A percentile compares a stretch with the other conserved stretches of the same genome.
These are phyloP conservation scores for Stephanodiscus triporus DNA, from an alignment of 108 stramenopile genomes.

Conservation along the genomic window DNA sequence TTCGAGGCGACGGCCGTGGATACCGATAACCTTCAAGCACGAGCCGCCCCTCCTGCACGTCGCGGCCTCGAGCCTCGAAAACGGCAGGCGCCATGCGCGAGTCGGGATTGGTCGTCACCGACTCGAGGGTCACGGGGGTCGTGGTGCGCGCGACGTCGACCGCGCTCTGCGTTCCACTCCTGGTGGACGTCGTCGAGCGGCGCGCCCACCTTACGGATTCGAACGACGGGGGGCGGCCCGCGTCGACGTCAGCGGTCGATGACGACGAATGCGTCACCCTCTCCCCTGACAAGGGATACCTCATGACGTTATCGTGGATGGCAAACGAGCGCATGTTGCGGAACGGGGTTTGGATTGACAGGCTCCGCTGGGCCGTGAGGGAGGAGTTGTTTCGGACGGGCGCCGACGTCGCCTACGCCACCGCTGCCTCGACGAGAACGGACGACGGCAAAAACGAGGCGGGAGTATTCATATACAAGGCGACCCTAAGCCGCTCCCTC, in stretches of 20 bases:
- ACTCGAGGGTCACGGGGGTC: conserved; percentile 56
- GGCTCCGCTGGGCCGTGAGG: conserved; percentile 50
- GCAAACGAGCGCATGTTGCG: conserved; percentile 64
- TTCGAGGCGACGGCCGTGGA: not conserved
- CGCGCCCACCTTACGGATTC: no score
- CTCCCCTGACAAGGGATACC: conserved; percentile 43
- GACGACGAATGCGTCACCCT: not conserved
- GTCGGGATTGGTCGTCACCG: conserved; percentile 76
- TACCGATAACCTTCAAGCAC: conserved; percentile 62
- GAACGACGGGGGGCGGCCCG: not conserved
- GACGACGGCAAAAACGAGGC: not conserved
- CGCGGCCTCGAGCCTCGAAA: conserved; percentile 59
- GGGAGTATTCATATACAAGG: conserved; percentile 11
- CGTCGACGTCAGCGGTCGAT: no score
- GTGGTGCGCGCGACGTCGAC: no score
- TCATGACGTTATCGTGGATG: conserved; percentile 55
- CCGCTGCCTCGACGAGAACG: not conserved
- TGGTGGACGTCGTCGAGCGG: no score
- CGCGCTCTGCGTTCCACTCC: no score
- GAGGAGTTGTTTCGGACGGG: conserved; percentile 16
- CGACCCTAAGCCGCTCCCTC: conserved; percentile 28
- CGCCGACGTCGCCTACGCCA: no score
- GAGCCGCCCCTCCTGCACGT: conserved; percentile 86
- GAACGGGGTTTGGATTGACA: conserved; percentile 61
- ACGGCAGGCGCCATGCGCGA: conserved; percentile 82